Evolutionary conservation across 345 rosid genomes (phyloP), one percentile per base, ranked within the genome.

Genomic region (Citrus sp.): DNA sequence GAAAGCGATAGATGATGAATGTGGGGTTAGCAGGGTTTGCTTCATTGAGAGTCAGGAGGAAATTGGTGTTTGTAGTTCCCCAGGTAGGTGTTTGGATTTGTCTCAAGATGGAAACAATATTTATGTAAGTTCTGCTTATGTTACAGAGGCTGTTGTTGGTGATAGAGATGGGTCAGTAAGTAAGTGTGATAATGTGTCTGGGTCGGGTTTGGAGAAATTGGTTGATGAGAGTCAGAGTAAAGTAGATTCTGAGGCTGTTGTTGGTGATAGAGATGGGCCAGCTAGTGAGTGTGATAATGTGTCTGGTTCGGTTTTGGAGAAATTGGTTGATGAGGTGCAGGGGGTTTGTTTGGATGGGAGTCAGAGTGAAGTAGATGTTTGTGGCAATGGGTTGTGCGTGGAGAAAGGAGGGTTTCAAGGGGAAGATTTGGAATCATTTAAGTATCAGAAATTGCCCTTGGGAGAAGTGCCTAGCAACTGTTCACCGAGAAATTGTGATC

Each of bases 361-460:
- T 64, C 19, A 46, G 42, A 8, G 22, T 81, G 70, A 38, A 13
- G 49, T 75, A 42, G 80, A 80, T 80, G 30, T 24, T 65, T 40
- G n/a, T 70, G 27, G 38, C 62, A 54, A 78, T 56, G 73, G 58
- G 6, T 63, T 49, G 27, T 79, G 70, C 63, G 70, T 51, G 27
- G 80, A 78, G 71, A 80, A 83, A 21, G 30, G n/a, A 71, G 79
- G 54, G 73, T 49, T 63, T 65, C 55, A 30, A 30, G 76, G 75
- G 54, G 28, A 70, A n/a, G 34, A 49, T 78, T 10, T 37, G 34
- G 71, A 56, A 75, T 64, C 80, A 49, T 59, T 72, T 74, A 80
- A 63, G 75, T 66, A 54, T 67, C 51, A 78, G 32, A 78, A 77
- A 73, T 49, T 30, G 63, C 79, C 55, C 30, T 73, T 79, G 75